Conservation (phyloP, 1,284 basidiomycete species). For the Waitea zeae region DNA sequence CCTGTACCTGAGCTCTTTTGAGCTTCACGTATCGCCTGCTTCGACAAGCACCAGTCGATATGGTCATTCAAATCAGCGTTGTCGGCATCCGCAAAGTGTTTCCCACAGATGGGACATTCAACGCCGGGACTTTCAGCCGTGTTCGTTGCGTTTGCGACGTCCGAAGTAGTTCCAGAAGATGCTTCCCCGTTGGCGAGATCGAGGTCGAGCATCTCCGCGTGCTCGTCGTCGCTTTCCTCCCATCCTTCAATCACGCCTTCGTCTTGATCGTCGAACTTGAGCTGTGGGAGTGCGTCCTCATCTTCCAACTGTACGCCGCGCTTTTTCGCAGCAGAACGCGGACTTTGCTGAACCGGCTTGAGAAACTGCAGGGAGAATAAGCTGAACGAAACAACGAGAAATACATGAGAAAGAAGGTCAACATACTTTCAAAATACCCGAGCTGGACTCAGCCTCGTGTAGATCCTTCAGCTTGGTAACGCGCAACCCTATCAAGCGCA, state of each 20-base stretch:
- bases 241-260: background rate
- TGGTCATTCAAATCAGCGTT: constrained; percentile 57
- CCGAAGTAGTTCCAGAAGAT: background rate
- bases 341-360: too few species aligned
- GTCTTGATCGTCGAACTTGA: background rate
- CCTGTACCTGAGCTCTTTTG: too few species aligned
- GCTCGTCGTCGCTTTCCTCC: background rate
- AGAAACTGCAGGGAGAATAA: too few species aligned
- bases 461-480: constrained; percentile 78
- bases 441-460: constrained; percentile 19
- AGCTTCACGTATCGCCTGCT: constrained; percentile 48
- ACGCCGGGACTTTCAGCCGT: constrained; percentile 12
- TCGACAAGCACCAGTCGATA: constrained; percentile 63
- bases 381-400: too few species aligned
- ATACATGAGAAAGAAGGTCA: background rate
- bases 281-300: background rate
- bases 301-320: too few species aligned
- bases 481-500: constrained; percentile 70
- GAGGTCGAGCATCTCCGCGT: background rate
- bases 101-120: constrained; percentile 49
- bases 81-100: constrained; percentile 29
- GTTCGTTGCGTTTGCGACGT: background rate
- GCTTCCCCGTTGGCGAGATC: background rate
- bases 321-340: too few species aligned
- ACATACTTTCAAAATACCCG: background rate